phyloP scores from a whole-genome alignment of 805 yeast species.

The Kodamaea sagamina region DNA sequence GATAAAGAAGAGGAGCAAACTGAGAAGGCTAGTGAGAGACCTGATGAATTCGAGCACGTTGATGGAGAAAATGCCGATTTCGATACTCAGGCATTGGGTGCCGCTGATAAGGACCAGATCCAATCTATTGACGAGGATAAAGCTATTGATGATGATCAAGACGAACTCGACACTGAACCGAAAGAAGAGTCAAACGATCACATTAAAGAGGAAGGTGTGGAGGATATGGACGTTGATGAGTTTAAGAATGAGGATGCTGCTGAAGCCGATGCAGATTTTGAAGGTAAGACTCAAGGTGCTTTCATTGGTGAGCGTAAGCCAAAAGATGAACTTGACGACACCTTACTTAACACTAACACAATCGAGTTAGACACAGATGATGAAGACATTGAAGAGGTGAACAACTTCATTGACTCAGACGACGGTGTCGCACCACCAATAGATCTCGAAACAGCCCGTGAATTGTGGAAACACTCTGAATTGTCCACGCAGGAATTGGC shows the following conservation, averaged over 20 bases:
- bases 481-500: constrained; percentile 84
- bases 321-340: constrained; percentile 32
- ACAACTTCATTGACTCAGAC: not conserved
- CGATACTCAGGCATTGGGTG: constrained; percentile 91
- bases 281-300: constrained; percentile 53
- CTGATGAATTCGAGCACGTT: constrained; percentile 84
- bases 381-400: constrained; percentile 20
- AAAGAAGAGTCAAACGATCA: constrained; percentile 12
- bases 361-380: constrained; percentile 23
- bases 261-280: constrained; percentile 46
- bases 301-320: constrained; percentile 50
- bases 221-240: constrained; percentile 26
- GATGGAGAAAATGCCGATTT: constrained; percentile 76
- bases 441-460: constrained; percentile 65
- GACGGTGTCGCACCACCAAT: constrained; percentile 43
- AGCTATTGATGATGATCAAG: constrained; percentile 74
- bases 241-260: constrained; percentile 25
- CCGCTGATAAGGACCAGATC: constrained; percentile 77
- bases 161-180: constrained; percentile 14
- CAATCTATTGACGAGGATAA: constrained; percentile 76
- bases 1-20: constrained; percentile 44
- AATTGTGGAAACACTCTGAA: constrained; percentile 82
- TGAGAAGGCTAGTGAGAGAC: constrained; percentile 59
- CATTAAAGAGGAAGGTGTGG: constrained; percentile 18
- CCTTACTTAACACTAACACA: constrained; percentile 22